Evolutionary conservation across 2,329 filamentous ascomycete genomes (phyloP).

Genomic region (Colletotrichum orbiculare): DNA sequence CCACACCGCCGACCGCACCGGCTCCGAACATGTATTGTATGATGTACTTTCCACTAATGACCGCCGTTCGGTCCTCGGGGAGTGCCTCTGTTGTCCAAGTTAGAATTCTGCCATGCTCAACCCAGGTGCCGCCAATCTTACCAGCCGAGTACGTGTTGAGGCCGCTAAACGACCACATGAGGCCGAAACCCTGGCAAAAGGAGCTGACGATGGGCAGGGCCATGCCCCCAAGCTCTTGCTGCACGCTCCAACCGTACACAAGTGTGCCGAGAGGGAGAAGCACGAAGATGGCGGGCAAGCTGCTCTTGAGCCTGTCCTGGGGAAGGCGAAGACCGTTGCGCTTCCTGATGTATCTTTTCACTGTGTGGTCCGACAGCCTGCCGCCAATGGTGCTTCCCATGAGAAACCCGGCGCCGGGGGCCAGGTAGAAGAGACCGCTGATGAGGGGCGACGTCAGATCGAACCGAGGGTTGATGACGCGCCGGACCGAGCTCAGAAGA

Average conservation of each 20-base stretch:
- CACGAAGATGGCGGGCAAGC: constrained; percentile 68
- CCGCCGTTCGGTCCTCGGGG: constrained; percentile 33
- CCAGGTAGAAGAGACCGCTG: constrained; percentile 76
- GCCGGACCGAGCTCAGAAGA: constrained; percentile 74
- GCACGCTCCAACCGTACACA: constrained; percentile 72
- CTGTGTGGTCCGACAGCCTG: constrained; percentile 73
- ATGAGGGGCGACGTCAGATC: constrained; percentile 71
- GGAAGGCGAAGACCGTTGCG: constrained; percentile 67
- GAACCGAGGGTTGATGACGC: constrained; percentile 78
- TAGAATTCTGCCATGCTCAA: background rate
- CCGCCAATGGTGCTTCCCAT: constrained; percentile 75
- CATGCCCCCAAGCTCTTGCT: constrained; percentile 46
- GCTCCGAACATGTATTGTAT: constrained; percentile 43
- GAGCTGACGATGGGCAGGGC: constrained; percentile 47
- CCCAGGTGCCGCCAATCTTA: constrained; percentile 33
- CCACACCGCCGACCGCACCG: constrained; percentile 60
- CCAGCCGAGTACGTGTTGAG: constrained; percentile 54
- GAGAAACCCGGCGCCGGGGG: constrained; percentile 75
- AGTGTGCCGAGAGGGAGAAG: constrained; percentile 73
- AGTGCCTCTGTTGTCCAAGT: constrained; percentile 30
- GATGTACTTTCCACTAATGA: constrained; percentile 38
- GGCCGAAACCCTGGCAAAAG: constrained; percentile 47
- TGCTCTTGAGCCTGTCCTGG: constrained; percentile 75
- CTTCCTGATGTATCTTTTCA: constrained; percentile 68
- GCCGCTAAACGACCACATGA: constrained; percentile 51